phyloP scores from a whole-genome alignment of 2,329 filamentous ascomycete genomes.

The Sphaerulina vaccinii region DNA sequence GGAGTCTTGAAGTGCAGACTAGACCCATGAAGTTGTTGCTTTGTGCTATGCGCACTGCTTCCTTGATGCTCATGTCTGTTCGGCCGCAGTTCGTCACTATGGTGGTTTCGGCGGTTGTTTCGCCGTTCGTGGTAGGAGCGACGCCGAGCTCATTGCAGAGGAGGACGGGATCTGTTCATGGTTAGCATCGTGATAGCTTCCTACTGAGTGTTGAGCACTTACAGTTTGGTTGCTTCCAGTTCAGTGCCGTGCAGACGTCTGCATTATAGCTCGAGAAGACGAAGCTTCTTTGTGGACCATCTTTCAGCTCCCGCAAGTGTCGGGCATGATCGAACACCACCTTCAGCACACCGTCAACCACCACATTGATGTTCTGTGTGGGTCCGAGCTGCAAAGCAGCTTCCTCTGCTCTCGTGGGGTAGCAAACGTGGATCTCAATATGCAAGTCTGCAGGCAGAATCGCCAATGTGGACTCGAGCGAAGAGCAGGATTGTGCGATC shows the following conservation, averaged over 20 bases:
- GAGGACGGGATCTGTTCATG: slow-evolving; percentile 73
- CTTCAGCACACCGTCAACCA: slow-evolving; percentile 77
- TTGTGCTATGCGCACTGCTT: slow-evolving; percentile 87
- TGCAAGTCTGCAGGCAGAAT: slow-evolving; percentile 77
- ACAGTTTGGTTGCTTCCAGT: slow-evolving; percentile 99
- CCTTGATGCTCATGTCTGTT: slow-evolving; percentile 83
- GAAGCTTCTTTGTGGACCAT: slow-evolving; percentile 77
- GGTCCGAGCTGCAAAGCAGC: slow-evolving; percentile 67
- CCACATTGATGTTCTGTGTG: slow-evolving; percentile 78
- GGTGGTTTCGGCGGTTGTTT: slow-evolving; percentile 7
- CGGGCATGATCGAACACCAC: slow-evolving; percentile 92
- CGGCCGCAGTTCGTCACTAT: slow-evolving; percentile 63
- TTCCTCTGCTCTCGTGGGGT: slow-evolving; percentile 75
- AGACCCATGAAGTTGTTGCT: slow-evolving; percentile 98
- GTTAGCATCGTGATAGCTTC: slow-evolving; percentile 16
- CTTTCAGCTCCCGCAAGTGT: slow-evolving; percentile 60
- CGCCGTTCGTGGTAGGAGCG: slow-evolving; percentile 18
- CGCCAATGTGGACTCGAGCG: slow-evolving; percentile 72
- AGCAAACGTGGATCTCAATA: slow-evolving; percentile 87
- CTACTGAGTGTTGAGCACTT: slow-evolving; percentile 35
- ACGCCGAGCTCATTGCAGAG: slow-evolving; percentile 79
- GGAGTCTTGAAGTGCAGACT: slow-evolving; percentile 80
- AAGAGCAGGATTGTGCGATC: slow-evolving; percentile 71
- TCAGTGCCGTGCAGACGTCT: slow-evolving; percentile 85
- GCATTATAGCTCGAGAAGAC: slow-evolving; percentile 94